Evolutionary conservation across 2,329 filamentous ascomycete genomes (phyloP), one percentile per base, ranked within the genome.

Genomic region (Fusarium drepaniforme): DNA sequence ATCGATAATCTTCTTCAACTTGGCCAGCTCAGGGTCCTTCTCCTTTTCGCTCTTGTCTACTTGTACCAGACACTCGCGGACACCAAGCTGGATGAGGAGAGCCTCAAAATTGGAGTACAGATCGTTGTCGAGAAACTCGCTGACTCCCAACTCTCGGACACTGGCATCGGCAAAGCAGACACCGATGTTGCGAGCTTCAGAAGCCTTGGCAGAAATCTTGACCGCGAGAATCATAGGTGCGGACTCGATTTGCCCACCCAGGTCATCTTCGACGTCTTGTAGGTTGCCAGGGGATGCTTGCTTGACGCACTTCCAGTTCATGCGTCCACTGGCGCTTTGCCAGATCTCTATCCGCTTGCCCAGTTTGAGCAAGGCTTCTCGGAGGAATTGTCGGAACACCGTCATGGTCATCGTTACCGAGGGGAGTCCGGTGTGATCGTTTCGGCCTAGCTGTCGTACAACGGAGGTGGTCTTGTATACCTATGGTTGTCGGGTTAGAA

Each of bases 391-490:
- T 64, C 96, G 93, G 84, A 97, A 99, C 5, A 98, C 97, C 4
- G 96, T 98, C 68, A 95, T 88, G 60, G 96, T 97, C 91, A 99
- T 95, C 2, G 97, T 98, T 46, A 99, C 97, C 3, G 97, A 99
- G 8, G 95, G 91, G 3, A 99, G 89, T 58, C 93, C 93, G n/a
- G 93, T 94, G 70, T 94, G 91, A 81, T 95, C 93, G 83, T 91
- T 94, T 78, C 93, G 92, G 72, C 97, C 97, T 25, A 99, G 90
- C 78, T 97, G 95, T 77, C 96, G 92, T 25, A 99, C 90, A 18
- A 99, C 97, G 0, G 97, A 98, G 3, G 96, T 98, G 6, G 97
- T 98, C 86, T 98, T 98, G 89, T 99, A 99, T 70, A 98, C 93
- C 92, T 94, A 64, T 28, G 23, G 28, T 30, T n/a, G 11, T 38